A percentile compares a stretch with the other conserved stretches of the same genome.
Conservation (phyloP, 306 rosid genomes). For the Luffa acutangula region DNA sequence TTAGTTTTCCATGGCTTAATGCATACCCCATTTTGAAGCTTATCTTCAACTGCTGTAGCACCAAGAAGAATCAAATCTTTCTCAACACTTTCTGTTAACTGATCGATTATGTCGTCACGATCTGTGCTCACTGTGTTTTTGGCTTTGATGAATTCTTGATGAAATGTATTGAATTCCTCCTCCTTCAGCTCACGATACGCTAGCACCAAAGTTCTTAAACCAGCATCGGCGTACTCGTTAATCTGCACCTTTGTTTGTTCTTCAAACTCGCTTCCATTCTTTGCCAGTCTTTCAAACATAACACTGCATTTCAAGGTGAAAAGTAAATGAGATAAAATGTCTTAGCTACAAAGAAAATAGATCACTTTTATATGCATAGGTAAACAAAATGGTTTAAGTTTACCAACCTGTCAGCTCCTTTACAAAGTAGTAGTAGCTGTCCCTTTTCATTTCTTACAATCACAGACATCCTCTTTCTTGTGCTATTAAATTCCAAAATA, state of each 20-base stretch:
- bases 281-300: constrained; percentile 85
- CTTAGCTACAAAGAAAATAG: neutral
- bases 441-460: constrained; percentile 61
- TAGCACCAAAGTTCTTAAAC: constrained; percentile 85
- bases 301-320: constrained; percentile 40
- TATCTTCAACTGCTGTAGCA: constrained; percentile 99
- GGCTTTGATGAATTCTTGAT: constrained; percentile 51
- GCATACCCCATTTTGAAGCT: constrained; percentile 89
- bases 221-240: constrained; percentile 92
- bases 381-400: constrained; percentile 3
- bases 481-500: constrained; percentile 78
- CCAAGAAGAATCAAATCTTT: constrained; percentile 90
- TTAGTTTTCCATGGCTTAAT: neutral
- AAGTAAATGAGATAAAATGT: neutral
- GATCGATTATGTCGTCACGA: constrained; percentile 65
- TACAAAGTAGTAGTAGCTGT: constrained; percentile 58
- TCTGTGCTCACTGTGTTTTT: constrained; percentile 71
- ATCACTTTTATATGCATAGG: neutral
- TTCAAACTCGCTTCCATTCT: constrained; percentile 68
- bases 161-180: constrained; percentile 54
- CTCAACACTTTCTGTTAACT: constrained; percentile 55
- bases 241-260: constrained; percentile 59
- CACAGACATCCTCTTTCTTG: constrained; percentile 94
- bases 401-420: constrained; percentile 97
- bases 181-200: constrained; percentile 71